These are phyloP conservation scores for Elsinoe perseae DNA, from an alignment of 2,329 filamentous ascomycete genomes.

Conservation along the genomic window DNA sequence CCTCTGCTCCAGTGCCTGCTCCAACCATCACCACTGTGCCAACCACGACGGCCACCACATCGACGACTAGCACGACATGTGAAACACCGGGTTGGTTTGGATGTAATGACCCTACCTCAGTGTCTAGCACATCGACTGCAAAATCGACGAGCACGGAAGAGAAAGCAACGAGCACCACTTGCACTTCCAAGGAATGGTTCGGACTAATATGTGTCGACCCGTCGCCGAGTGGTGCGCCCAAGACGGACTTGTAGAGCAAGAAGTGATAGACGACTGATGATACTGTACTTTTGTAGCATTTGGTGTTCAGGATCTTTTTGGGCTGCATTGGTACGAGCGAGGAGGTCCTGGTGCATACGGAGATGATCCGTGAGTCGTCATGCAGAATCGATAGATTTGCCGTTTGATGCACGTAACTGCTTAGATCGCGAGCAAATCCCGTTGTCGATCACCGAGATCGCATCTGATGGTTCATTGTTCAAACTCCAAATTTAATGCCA, in stretches of 20 bases:
- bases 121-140: constrained; percentile 15
- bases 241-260: background rate
- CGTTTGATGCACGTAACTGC: background rate
- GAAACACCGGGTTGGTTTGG: constrained; percentile 60
- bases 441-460: background rate
- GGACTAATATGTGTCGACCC: constrained; percentile 28
- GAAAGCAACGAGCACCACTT: constrained; percentile 18
- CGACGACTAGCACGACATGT: constrained; percentile 39
- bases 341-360: background rate
- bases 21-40: constrained; percentile 20
- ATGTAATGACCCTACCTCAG: constrained; percentile 50
- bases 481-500: background rate
- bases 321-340: background rate
- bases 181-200: constrained; percentile 25
- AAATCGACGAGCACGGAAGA: constrained; percentile 12
- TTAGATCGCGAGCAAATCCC: background rate
- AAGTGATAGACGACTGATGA: constrained; percentile 1
- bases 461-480: background rate
- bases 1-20: constrained; percentile 22
- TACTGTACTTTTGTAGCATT: constrained; percentile 1
- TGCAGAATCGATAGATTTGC: background rate
- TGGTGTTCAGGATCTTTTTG: background rate
- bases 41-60: constrained; percentile 12
- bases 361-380: background rate
- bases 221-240: constrained; percentile 17